Base-by-base conservation (phyloP, 2,329 filamentous ascomycete species). In the Cladosporium sp. region DNA sequence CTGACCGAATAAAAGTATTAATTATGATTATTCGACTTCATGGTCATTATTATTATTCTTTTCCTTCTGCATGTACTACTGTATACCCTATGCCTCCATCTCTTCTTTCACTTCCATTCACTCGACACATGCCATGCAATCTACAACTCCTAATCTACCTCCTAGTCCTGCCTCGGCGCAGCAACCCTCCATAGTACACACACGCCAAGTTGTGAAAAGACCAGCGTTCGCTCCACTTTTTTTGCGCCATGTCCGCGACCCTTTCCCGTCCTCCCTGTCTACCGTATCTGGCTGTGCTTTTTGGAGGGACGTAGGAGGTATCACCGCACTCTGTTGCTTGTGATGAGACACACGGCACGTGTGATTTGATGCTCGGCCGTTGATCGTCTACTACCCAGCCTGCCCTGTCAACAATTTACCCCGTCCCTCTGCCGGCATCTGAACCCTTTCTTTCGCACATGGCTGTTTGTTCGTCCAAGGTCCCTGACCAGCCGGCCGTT, bases 271-370 rank as follows among this genome's bases (percentile, higher is more conserved):
- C 7, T 8, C 36, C 36, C 36, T 27, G n/a, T n/a, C n/a, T n/a
- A n/a, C n/a, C n/a, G n/a, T n/a, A n/a, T n/a, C n/a, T n/a, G n/a
- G n/a, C n/a, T n/a, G n/a, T n/a, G n/a, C n/a, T n/a, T n/a, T n/a
- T n/a, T n/a, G n/a, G n/a, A n/a, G n/a, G n/a, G n/a, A n/a, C n/a
- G n/a, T n/a, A n/a, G n/a, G n/a, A n/a, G n/a, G n/a, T n/a, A n/a
- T n/a, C 22, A 27, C 9, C 22, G 22, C 22, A 9, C 9, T 9
- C 22, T 27, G 22, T 27, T 27, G 22, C 22, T 27, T 30, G 32
- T 46, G 43, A 46, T 38, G 43, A 46, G 43, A 46, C n/a, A 33
- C 18, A 29, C 43, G 35, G 45, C 45, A 48, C 45, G 45, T 48
- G 36, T 48, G 33, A 47, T 30, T 29, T 18, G 25, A 20, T 15